Conservation (phyloP, 306 rosid species). For the Cucurbita moschata region DNA sequence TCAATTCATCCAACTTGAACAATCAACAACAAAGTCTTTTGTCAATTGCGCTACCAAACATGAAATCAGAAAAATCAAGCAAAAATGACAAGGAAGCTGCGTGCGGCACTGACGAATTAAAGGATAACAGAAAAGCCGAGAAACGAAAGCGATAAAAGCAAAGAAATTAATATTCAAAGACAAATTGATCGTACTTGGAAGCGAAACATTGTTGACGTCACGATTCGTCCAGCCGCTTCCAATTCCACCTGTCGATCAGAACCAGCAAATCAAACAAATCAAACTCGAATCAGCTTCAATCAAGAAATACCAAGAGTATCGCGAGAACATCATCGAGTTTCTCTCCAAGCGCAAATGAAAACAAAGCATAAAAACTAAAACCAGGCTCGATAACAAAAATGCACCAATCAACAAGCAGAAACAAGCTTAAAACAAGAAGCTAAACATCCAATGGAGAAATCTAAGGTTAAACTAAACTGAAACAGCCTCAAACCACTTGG, state of each 20-base stretch:
- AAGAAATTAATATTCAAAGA: not conserved
- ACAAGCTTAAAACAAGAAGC: not conserved
- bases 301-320: not conserved
- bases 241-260: conserved; percentile 18
- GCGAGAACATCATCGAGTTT: not conserved
- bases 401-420: not conserved
- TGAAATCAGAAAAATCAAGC: not conserved
- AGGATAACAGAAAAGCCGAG: not conserved
- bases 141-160: not conserved
- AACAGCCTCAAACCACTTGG: not conserved
- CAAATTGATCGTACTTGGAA: conserved; percentile 17
- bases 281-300: not conserved
- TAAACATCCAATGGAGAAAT: not conserved
- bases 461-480: not conserved
- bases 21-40: not conserved
- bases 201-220: conserved; percentile 12
- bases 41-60: not conserved
- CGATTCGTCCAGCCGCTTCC: conserved; percentile 26
- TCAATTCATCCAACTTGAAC: not conserved
- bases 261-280: conserved; percentile 2
- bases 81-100: not conserved
- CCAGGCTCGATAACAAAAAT: not conserved
- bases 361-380: not conserved
- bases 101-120: not conserved
- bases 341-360: not conserved